Evolutionary conservation across 2,329 filamentous ascomycete species (phyloP), one percentile per base, ranked within the genome.

Genomic region (Diplocarpon mali): DNA sequence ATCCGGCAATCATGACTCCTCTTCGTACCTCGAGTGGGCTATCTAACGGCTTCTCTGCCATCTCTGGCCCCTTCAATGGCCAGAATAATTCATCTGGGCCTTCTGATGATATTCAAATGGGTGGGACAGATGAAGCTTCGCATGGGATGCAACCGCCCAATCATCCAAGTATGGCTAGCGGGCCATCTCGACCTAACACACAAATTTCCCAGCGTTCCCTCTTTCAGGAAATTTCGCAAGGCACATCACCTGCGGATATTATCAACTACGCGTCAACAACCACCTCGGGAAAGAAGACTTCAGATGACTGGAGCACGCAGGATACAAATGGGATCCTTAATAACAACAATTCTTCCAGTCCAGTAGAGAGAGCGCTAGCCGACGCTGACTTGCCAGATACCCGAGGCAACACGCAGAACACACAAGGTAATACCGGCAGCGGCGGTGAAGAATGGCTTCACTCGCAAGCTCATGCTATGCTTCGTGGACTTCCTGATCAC

Each of bases 261-360:
- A 67, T 80, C 42, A 95, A 96, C 57, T 88, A 94, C 57, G 90
- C 88, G 1, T 94, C 88, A 2, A 93, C 89, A 1, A 95, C 89
- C 1, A 80, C 79, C 16, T 83, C 77, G 3, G 78, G 80, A n/a
- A 92, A 94, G 65, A 89, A 85, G 2, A 86, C 85, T 1, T 80
- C 76, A 1, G 78, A 75, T 2, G 73, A 76, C 52, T 73, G 75
- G 61, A 81, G 82, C 60, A 85, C 83, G 0, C 83, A 89, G 60
- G 72, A 75, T 47, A 85, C 81, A 2, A 87, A 88, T 49, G 83
- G 83, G 15, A 64, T 67, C 57, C 57, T 47, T 34, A 41, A 60
- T 51, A 43, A 55, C 47, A 41, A 54, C 48, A 40, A 57, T 46
- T 47, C 57, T 49, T 56, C 55, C 8, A 60, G 57, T 46, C 57